Evolutionary conservation across 257 asterid species (phyloP).

Genomic region (Leonotis leonurus): DNA sequence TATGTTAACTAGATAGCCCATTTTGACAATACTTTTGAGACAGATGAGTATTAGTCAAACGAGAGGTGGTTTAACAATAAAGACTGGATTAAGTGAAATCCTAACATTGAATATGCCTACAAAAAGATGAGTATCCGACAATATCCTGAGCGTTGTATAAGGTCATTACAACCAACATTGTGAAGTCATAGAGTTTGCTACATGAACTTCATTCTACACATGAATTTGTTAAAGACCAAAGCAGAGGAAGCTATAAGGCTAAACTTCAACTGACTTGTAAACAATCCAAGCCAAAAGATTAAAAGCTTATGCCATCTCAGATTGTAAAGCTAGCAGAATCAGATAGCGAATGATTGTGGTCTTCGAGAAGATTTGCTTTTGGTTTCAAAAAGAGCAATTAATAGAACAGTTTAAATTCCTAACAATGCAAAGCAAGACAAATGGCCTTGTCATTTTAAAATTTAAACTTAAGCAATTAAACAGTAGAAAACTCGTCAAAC

Average conservation of each 20-base stretch:
- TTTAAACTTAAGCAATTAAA: background rate
- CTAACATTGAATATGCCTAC: background rate
- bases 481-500: constrained; percentile 4
- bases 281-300: background rate
- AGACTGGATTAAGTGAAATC: background rate
- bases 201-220: constrained; percentile 3
- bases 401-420: background rate
- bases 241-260: background rate
- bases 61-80: background rate
- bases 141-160: background rate
- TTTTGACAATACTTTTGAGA: background rate
- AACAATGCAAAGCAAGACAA: background rate
- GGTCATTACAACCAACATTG: background rate
- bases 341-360: background rate
- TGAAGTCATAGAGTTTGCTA: background rate
- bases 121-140: background rate
- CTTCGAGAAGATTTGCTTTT: background rate
- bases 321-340: constrained; percentile 5
- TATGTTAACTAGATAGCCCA: background rate
- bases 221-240: background rate
- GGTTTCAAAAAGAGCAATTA: background rate
- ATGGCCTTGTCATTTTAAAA: background rate
- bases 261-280: background rate
- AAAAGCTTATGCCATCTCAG: background rate
- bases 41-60: background rate